Percentiles rank a stretch among this genome's conserved stretches.
These are phyloP conservation scores for Pneumocystis carinii DNA, from an alignment of 1,139 yeast genomes.

Conservation along the genomic window DNA sequence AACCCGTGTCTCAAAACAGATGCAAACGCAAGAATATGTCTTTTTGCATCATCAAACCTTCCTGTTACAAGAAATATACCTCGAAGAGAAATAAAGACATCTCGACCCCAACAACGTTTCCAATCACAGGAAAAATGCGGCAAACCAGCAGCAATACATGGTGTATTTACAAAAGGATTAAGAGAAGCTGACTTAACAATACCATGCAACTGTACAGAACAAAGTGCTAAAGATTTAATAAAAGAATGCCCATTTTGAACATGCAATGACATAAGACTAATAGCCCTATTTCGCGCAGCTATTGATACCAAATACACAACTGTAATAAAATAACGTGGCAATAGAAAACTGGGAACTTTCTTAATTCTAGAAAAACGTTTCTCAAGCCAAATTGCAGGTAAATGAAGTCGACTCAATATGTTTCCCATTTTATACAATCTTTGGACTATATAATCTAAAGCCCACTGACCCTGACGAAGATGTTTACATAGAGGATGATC, in stretches of 20 bases:
- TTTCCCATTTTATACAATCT: slow-evolving; percentile 45
- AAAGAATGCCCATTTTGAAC: slow-evolving; percentile 54
- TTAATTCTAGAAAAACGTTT: slow-evolving; percentile 51
- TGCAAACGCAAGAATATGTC: slow-evolving; percentile 76
- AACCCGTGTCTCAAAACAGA: slow-evolving; percentile 86
- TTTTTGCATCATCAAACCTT: slow-evolving; percentile 61
- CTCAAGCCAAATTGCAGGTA: slow-evolving; percentile 49
- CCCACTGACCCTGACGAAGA: slow-evolving; percentile 76
- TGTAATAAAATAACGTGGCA: slow-evolving; percentile 77
- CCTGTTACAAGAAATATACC: slow-evolving; percentile 71
- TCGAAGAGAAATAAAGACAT: slow-evolving; percentile 73
- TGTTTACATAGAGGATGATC: slow-evolving; percentile 76
- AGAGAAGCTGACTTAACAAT: slow-evolving; percentile 60
- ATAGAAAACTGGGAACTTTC: slow-evolving; percentile 56
- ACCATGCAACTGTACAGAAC: slow-evolving; percentile 82
- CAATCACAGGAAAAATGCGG: slow-evolving; percentile 85
- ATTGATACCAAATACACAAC: slow-evolving; percentile 69
- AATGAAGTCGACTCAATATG: slow-evolving; percentile 31
- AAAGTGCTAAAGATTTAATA: slow-evolving; percentile 63
- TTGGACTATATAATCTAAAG: slow-evolving; percentile 56
- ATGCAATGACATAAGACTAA: slow-evolving; percentile 39
- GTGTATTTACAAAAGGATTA: slow-evolving; percentile 42
- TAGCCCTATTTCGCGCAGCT: slow-evolving; percentile 56
- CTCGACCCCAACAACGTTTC: slow-evolving; percentile 98
- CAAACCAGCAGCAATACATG: slow-evolving; percentile 86